Base-by-base conservation (phyloP, 179 eudicot species). In the Spinacia oleracea region DNA sequence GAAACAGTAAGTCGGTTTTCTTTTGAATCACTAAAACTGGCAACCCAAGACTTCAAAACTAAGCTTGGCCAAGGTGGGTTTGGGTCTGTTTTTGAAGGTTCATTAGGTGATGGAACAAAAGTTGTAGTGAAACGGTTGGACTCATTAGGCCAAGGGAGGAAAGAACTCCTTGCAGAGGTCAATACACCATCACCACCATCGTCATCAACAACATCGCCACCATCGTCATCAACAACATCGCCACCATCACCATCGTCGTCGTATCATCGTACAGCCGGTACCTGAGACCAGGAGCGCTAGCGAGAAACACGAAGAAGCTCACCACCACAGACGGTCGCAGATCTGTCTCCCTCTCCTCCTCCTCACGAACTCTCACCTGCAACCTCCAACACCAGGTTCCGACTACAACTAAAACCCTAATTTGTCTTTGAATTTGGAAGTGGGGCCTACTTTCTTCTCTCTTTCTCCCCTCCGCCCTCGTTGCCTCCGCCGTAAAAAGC, bases 401-500 rank as follows among this genome's bases (percentile, higher is more conserved):
- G 5, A 20, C 62, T 6, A 38, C 15, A 2, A 7, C n/a, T n/a
- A n/a, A n/a, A n/a, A n/a, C 50, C 31, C 42, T 2, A 43, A 43
- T 43, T 9, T 9, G 9, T 43, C 77, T 0, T 2, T 51, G 0
- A 55, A 21, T 1, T 56, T 78, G 34, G 80, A 77, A 40, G 75
- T 56, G 2, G 60, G 70, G 23, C 42, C 42, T 21, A 67, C 82
- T 51, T 40, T 45, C 67, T 79, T 74, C 35, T 56, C 77, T 66
- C 58, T 51, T 34, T 65, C 56, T 18, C 20, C 73, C 27, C 66
- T 18, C 31, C 82, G 78, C 8, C 34, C 74, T 42, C 78, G 45
- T 11, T 79, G 82, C 4, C 78, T 79, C 43, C 74, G 78, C 68
- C 82, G 78, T 2, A 73, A 64, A 64, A 62, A 79, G 8, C 82